A percentile compares a stretch with the other conserved stretches of the same genome.
Evolutionary conservation across 2,329 filamentous ascomycete genomes (phyloP).

Genomic region (Pezicula carpinea): DNA sequence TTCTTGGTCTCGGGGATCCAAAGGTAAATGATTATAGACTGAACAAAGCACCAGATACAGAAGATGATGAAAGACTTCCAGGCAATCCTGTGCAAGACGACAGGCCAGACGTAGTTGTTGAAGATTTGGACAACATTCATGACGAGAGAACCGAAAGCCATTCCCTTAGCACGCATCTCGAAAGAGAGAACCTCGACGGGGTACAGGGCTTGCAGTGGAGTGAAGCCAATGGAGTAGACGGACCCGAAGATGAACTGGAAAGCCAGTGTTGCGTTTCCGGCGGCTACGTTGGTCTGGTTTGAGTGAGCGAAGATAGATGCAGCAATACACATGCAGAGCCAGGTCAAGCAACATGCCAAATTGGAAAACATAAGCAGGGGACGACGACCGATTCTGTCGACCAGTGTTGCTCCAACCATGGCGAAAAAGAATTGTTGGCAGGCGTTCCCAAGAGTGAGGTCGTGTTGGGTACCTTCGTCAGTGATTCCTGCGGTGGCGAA

Average conservation of each 20-base stretch:
- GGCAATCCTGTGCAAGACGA: conserved; percentile 43
- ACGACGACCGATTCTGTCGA: conserved; percentile 53
- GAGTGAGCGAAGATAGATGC: conserved; percentile 19
- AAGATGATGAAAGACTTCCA: conserved; percentile 53
- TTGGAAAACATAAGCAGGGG: conserved; percentile 49
- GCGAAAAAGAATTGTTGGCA: conserved; percentile 51
- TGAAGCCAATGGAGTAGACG: conserved; percentile 44
- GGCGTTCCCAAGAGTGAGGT: conserved; percentile 50
- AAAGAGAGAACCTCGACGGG: conserved; percentile 49
- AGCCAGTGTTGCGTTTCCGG: conserved; percentile 39
- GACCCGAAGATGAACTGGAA: conserved; percentile 52
- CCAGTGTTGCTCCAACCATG: conserved; percentile 49
- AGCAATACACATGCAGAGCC: conserved; percentile 45
- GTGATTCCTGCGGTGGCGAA: conserved; percentile 46
- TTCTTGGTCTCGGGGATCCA: conserved; percentile 46
- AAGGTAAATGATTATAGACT: conserved; percentile 40
- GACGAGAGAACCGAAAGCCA: conserved; percentile 42
- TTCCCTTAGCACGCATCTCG: conserved; percentile 51
- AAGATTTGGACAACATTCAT: conserved; percentile 40
- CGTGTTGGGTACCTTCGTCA: conserved; percentile 42
- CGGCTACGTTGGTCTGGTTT: conserved; percentile 19
- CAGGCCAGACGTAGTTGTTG: conserved; percentile 41
- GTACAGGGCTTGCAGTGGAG: conserved; percentile 42
- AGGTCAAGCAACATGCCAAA: conserved; percentile 42
- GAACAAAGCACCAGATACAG: conserved; percentile 37